Evolutionary conservation across 1,284 basidiomycete genomes (phyloP).

Genomic region (Papiliotrema laurentii): DNA sequence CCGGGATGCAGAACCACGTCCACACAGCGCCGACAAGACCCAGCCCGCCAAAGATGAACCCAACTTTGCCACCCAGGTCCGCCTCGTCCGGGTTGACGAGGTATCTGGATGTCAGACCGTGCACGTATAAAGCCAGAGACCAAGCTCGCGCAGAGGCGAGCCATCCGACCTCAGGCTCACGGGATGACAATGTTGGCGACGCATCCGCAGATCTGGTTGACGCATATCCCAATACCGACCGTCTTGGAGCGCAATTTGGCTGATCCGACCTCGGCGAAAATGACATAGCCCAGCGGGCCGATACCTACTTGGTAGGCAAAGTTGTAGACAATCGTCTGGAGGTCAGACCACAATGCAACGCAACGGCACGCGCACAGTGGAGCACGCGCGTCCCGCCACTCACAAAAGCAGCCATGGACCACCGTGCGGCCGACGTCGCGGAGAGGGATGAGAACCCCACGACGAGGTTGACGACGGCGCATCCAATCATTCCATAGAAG

Average conservation of each 20-base stretch:
- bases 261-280: conserved; percentile 42
- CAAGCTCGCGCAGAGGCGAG: not conserved
- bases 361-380: conserved; percentile 5
- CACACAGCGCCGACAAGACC: conserved; percentile 13
- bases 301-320: conserved; percentile 24
- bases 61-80: conserved; percentile 15
- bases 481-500: conserved; percentile 44
- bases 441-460: conserved; percentile 38
- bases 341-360: not conserved
- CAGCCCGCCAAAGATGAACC: conserved; percentile 20
- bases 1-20: conserved; percentile 20
- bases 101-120: conserved; percentile 4
- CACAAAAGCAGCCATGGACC: conserved; percentile 16
- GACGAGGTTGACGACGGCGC: conserved; percentile 44
- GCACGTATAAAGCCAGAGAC: not conserved
- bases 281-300: conserved; percentile 21
- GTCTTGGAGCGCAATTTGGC: conserved; percentile 49
- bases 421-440: conserved; percentile 23
- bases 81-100: conserved; percentile 21
- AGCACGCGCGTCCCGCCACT: conserved; percentile 6
- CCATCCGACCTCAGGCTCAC: too few relatives aligned
- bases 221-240: conserved; percentile 46
- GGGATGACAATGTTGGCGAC: conserved; percentile 26
- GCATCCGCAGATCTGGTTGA: conserved; percentile 25
- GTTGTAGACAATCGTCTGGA: conserved; percentile 19